Evolutionary conservation across 352 stramenopile genomes (phyloP).

Genomic region (Pythium guiyangense): DNA sequence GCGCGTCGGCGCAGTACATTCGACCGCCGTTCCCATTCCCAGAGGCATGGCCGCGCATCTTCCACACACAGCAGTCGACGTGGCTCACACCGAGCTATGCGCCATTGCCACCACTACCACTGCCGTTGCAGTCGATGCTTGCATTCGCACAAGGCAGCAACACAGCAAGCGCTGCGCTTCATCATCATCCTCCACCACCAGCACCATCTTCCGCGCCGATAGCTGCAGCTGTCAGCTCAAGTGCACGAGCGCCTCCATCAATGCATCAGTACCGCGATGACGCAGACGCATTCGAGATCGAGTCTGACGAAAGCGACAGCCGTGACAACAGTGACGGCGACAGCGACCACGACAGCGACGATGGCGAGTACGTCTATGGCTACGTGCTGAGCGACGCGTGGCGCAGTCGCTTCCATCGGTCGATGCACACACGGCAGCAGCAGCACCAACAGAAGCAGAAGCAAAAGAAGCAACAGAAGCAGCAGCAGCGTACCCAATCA

Average conservation of each 20-base stretch:
- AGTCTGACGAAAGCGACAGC: neutral
- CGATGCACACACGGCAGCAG: conserved; percentile 4
- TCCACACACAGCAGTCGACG: conserved; percentile 26
- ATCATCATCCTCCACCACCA: neutral
- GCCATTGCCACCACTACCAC: neutral
- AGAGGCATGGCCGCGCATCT: conserved; percentile 50
- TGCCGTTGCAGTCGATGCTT: neutral
- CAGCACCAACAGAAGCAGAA: conserved; percentile 2
- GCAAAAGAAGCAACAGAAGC: neutral
- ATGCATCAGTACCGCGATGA: neutral
- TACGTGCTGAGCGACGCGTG: conserved; percentile 76
- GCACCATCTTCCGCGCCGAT: neutral
- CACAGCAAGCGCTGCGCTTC: neutral
- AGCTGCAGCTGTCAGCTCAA: neutral
- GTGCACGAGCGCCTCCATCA: neutral
- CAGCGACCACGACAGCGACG: conserved; percentile 13
- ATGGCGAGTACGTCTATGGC: conserved; percentile 60
- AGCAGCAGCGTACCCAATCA: too few species aligned
- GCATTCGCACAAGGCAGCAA: neutral
- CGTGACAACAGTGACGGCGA: neutral
- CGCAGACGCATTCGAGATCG: too few species aligned
- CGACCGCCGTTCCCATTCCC: conserved; percentile 79
- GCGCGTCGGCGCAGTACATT: conserved; percentile 27
- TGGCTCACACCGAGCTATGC: conserved; percentile 49
- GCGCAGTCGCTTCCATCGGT: conserved; percentile 38